A percentile compares a stretch with the other conserved stretches of the same genome.
phyloP scores from a whole-genome alignment of 1,139 yeast genomes.

The Geotrichum restrictum region DNA sequence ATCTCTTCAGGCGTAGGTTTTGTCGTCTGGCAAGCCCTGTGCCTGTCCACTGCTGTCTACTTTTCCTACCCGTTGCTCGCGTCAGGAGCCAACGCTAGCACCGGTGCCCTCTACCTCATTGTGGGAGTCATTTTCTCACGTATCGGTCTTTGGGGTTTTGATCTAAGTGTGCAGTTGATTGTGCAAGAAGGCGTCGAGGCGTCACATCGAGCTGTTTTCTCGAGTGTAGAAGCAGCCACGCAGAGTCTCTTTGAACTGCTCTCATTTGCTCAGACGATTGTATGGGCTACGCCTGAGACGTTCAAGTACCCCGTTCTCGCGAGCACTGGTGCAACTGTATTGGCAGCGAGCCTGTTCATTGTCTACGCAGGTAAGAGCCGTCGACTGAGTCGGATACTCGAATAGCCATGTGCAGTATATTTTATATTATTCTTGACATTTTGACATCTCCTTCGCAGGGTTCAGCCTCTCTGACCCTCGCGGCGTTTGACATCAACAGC shows the following conservation, averaged over 20 bases:
- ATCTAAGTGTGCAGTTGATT: conserved; percentile 37
- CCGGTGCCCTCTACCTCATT: conserved; percentile 21
- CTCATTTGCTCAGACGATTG: conserved; percentile 35
- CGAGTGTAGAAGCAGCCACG: conserved; percentile 39
- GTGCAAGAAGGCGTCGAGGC: conserved; percentile 37
- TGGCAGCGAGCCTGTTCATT: conserved; percentile 26
- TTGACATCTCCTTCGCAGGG: neutral
- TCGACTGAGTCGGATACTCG: too few species aligned
- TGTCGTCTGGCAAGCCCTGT: conserved; percentile 29
- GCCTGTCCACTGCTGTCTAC: conserved; percentile 21
- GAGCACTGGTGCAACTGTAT: conserved; percentile 29
- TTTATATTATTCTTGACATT: neutral
- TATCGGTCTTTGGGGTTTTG: conserved; percentile 44
- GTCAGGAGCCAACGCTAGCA: conserved; percentile 1
- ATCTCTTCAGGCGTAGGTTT: conserved; percentile 35
- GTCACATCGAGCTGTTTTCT: conserved; percentile 36
- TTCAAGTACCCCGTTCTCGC: conserved; percentile 35
- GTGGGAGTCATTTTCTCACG: conserved; percentile 39
- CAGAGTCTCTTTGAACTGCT: conserved; percentile 38
- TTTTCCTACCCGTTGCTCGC: conserved; percentile 14
- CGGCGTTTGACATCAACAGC: too few species aligned
- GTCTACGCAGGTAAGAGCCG: neutral
- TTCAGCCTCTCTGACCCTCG: too few species aligned
- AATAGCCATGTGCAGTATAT: neutral
- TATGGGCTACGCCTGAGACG: conserved; percentile 35